Base-by-base conservation (phyloP, 129 eudicot species). In the Chrysanthemum seticuspe region DNA sequence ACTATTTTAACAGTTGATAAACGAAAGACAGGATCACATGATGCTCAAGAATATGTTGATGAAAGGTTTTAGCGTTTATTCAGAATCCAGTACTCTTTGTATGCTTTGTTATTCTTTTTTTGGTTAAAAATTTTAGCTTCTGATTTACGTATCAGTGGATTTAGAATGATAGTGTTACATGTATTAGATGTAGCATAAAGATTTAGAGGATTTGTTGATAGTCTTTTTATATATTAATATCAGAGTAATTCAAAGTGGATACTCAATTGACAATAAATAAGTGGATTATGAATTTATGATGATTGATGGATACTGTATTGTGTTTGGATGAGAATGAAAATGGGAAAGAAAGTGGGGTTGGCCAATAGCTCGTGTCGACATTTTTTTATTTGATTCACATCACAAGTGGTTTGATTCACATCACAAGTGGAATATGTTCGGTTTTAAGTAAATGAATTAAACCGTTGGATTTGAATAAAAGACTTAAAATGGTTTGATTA, bases 321-420 rank as follows among this genome's bases (percentile, higher is more conserved):
- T 56, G 74, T 75, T 70, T 69, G 84, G 77, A 66, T 75, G 70
- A 64, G 84, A 71, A 58, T 40, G 65, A 67, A 40, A 40, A 21
- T 73, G 21, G 68, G 54, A 49, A 77, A 51, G 66, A 23, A 70
- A 80, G 84, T 75, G 80, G 76, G 74, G 70, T 75, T 13, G 79
- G 79, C 74, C 75, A 47, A 65, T 59, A 67, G 75, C 64, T 61
- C 62, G 29, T 44, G 45, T 25, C 18, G 48, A 47, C 27, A 64
- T 44, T 23, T 53, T 34, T 61, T 78, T 65, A 59, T 76, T 58
- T n/a, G n/a, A n/a, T n/a, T n/a, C n/a, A n/a, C n/a, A n/a, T n/a
- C n/a, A n/a, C n/a, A n/a, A n/a, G n/a, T n/a, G n/a, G n/a, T n/a
- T n/a, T 69, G 53, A 47, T 68, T 58, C 62, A 56, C 50, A n/a